A percentile compares a stretch with the other conserved stretches of the same genome.
Conservation (phyloP, 768 basidiomycete species). For the Cubamyces lactineus region DNA sequence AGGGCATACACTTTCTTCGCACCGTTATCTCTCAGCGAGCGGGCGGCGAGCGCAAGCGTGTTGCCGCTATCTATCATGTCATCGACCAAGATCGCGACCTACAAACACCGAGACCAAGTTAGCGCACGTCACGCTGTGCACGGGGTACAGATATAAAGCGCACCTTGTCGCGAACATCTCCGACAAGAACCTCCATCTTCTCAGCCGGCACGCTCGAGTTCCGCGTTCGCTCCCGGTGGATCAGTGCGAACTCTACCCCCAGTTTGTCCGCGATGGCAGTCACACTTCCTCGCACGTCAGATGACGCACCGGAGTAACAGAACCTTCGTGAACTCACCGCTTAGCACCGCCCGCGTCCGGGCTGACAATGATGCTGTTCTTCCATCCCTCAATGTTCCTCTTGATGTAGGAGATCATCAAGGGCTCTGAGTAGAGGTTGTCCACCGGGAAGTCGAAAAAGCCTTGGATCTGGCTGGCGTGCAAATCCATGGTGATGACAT, state of each 20-base stretch:
- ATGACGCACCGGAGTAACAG: constrained; percentile 3
- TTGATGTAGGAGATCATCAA: constrained; percentile 95
- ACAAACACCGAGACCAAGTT: neutral
- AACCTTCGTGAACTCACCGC: constrained; percentile 58
- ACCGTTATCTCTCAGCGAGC: constrained; percentile 87
- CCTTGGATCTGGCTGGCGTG: constrained; percentile 98
- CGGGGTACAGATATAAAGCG: constrained; percentile 17
- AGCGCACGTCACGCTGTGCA: neutral
- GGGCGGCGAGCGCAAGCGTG: constrained; percentile 84
- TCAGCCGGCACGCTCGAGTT: constrained; percentile 68
- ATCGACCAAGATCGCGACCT: constrained; percentile 95
- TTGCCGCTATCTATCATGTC: constrained; percentile 98
- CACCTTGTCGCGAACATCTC: constrained; percentile 90
- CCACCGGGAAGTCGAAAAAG: constrained; percentile 98
- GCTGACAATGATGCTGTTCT: constrained; percentile 89
- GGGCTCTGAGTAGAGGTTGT: constrained; percentile 96
- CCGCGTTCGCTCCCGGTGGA: constrained; percentile 86
- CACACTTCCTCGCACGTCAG: constrained; percentile 52
- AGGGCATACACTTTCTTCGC: constrained; percentile 85
- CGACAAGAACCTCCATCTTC: constrained; percentile 92
- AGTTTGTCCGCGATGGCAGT: constrained; percentile 96
- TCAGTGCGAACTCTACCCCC: constrained; percentile 92
- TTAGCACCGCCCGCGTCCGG: constrained; percentile 99
- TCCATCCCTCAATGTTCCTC: constrained; percentile 81
- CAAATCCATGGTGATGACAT: constrained; percentile 99